Evolutionary conservation across 305 asterid species (phyloP).

Genomic region (Petunia hybrid): DNA sequence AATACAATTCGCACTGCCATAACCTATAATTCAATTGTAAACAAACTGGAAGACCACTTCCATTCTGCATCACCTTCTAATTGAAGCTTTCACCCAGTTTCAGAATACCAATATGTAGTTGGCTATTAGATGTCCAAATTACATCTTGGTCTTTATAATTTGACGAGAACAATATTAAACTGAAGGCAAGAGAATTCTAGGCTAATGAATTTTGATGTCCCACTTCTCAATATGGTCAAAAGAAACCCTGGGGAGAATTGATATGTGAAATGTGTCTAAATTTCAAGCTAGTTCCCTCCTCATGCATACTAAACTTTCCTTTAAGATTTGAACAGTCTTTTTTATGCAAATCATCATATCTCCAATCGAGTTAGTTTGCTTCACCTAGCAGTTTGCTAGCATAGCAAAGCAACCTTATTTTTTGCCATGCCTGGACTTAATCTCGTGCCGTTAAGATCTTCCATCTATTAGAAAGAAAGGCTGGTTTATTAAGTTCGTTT

Average conservation of each 20-base stretch:
- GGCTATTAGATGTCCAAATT: not conserved
- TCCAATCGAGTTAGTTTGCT: not conserved
- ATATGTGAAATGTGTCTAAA: not conserved
- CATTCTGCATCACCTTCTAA: not conserved
- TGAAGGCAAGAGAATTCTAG: not conserved
- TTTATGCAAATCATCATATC: not conserved
- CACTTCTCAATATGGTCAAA: not conserved
- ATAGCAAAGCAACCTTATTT: not conserved
- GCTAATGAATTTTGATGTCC: not conserved
- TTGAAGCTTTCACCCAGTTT: not conserved
- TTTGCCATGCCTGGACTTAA: not conserved
- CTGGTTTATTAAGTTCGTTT: not conserved
- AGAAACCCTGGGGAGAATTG: not conserved
- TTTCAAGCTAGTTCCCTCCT: slow-evolving; percentile 1
- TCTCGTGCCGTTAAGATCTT: not conserved
- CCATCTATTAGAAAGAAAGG: not conserved
- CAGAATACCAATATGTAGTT: not conserved
- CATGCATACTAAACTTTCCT: not conserved
- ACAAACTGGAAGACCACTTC: not conserved
- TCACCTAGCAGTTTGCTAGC: not conserved
- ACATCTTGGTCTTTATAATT: not conserved
- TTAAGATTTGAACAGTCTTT: not conserved
- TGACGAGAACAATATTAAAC: not conserved
- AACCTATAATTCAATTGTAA: not conserved
- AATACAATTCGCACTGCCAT: not conserved